Evolutionary conservation across 306 rosid species (phyloP), one percentile per base, ranked within the genome.

Genomic region (Herpetospermum pedunculosum): DNA sequence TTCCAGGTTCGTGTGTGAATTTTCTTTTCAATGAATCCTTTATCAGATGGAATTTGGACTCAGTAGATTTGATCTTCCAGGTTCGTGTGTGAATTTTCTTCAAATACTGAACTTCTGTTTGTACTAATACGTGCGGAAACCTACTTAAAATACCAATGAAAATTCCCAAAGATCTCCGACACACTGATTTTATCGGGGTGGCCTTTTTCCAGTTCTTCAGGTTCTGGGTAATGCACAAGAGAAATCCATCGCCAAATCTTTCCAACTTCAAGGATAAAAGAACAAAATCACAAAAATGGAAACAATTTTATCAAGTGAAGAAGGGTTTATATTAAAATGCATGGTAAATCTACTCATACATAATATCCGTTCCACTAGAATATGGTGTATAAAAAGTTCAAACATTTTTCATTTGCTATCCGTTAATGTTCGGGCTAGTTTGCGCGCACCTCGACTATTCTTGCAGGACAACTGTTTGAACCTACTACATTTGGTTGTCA

Each of bases 171-270:
- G 90, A 76, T 70, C 72, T 82, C 48, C 78, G 81, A 73, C 52
- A 68, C 12, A 25, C 49, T 29, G 73, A 83, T 53, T 79, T 79
- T 72, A 64, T 29, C 11, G 80, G 38, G 68, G 71, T 86, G 73
- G 40, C 69, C 50, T 79, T 79, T n/a, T 63, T 76, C 78, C 19
- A 83, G 84, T 82, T 91, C 97, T 75, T 87, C 68, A 18, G 96
- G 87, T 72, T 88, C 92, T 6, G 88, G 85, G 79, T 80, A 88
- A 79, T 83, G 91, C 44, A 87, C 92, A 43, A 86, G 65, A 7
- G 95, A 86, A 49, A 91, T 88, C 30, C 85, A 87, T 70, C 83
- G 81, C 0, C 91, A 83, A 73, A 91, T 85, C 84, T 91, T 94
- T 77, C 95, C 95, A 75, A 81, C 92, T 88, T 41, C 37, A 44